Evolutionary conservation across 2,329 filamentous ascomycete genomes (phyloP).

Genomic region (Monilinia laxa): DNA sequence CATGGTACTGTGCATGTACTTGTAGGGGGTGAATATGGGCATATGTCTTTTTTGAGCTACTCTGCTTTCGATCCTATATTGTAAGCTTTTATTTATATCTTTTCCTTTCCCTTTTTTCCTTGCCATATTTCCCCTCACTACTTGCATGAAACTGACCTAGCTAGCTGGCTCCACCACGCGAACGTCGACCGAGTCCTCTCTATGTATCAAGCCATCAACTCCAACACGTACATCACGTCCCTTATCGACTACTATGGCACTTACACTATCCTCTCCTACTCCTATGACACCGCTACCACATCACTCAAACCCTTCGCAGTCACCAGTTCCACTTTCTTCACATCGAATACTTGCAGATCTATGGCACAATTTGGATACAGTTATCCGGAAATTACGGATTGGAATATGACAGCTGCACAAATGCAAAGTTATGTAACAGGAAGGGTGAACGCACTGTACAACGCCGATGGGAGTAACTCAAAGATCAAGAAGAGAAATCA

Average conservation of each 20-base stretch:
- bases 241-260: constrained; percentile 39
- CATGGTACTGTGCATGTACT: constrained; percentile 47
- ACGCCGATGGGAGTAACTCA: constrained; percentile 22
- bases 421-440: constrained; percentile 61
- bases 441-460: constrained; percentile 56
- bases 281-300: constrained; percentile 36
- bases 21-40: constrained; percentile 42
- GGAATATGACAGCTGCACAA: constrained; percentile 52
- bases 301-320: constrained; percentile 33
- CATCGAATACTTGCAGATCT: constrained; percentile 26
- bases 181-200: constrained; percentile 62
- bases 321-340: constrained; percentile 37
- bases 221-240: constrained; percentile 36
- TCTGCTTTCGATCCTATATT: constrained; percentile 51
- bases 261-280: constrained; percentile 35
- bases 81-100: constrained; percentile 37
- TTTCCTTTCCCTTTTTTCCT: neutral
- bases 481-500: constrained; percentile 17
- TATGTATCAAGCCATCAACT: constrained; percentile 49
- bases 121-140: neutral
- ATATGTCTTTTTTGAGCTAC: constrained; percentile 46
- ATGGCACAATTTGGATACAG: constrained; percentile 34
- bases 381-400: constrained; percentile 43
- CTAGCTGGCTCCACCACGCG: constrained; percentile 52
- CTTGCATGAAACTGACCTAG: neutral